Conservation (phyloP, 2,329 filamentous ascomycete genomes). For the Ophiosphaerella narmari region DNA sequence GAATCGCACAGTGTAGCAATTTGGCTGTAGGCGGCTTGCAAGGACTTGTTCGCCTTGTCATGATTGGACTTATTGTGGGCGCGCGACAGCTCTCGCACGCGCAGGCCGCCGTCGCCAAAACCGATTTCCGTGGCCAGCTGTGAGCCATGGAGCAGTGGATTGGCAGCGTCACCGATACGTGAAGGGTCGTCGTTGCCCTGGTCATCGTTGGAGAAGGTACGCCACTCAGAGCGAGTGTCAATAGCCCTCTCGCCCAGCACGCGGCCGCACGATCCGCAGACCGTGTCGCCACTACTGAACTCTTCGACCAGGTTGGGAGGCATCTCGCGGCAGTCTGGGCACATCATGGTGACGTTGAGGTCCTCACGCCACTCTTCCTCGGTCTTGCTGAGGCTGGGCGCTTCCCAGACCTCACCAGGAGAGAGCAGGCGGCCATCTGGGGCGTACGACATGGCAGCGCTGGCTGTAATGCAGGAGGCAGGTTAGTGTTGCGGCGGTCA, state of each 20-base stretch:
- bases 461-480: background rate
- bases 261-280: conserved; percentile 88
- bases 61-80: conserved; percentile 80
- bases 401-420: conserved; percentile 52
- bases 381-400: conserved; percentile 36
- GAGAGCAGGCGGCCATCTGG: conserved; percentile 47
- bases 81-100: conserved; percentile 76
- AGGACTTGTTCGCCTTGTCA: conserved; percentile 81
- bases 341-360: conserved; percentile 82
- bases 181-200: conserved; percentile 95
- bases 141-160: conserved; percentile 85
- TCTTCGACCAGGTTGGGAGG: conserved; percentile 95
- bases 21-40: conserved; percentile 83
- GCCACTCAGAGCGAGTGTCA: conserved; percentile 96
- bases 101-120: conserved; percentile 73
- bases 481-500: conserved; percentile 2
- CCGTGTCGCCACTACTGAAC: conserved; percentile 87
- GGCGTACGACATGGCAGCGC: conserved; percentile 35
- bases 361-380: conserved; percentile 73
- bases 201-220: conserved; percentile 98
- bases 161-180: conserved; percentile 93
- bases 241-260: conserved; percentile 91
- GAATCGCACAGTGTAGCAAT: conserved; percentile 83
- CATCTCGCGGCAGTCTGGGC: conserved; percentile 84
- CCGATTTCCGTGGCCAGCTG: conserved; percentile 89